These are phyloP conservation scores for Chloranthus sessilifolius DNA, from an alignment of 164 flowering plant genomes.

Conservation along the genomic window DNA sequence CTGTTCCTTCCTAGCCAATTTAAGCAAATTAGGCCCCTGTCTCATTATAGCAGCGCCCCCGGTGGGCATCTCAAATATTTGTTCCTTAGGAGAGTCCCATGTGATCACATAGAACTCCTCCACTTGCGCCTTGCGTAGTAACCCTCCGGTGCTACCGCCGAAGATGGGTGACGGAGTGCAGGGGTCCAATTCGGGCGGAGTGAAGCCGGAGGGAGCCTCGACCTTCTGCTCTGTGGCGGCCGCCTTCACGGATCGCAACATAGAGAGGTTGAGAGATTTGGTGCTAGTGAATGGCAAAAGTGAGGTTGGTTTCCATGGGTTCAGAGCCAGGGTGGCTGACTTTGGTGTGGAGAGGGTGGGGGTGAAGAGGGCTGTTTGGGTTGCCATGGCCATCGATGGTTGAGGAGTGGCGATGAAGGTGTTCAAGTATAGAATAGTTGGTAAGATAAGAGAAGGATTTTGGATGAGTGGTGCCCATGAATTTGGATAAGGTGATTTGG, in stretches of 20 bases:
- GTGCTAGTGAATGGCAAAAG: conserved; percentile 27
- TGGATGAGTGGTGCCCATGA: conserved; percentile 25
- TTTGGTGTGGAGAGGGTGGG: conserved; percentile 42
- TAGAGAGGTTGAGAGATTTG: conserved; percentile 27
- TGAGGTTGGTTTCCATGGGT: conserved; percentile 47
- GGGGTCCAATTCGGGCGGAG: conserved; percentile 84
- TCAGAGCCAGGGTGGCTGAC: conserved; percentile 23
- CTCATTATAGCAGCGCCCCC: conserved; percentile 95
- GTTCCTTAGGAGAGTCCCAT: conserved; percentile 90
- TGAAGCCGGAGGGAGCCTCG: conserved; percentile 66
- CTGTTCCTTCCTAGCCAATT: conserved; percentile 92
- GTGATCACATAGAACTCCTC: conserved; percentile 90
- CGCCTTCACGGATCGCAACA: conserved; percentile 23
- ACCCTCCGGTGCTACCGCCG: conserved; percentile 87
- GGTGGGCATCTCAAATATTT: conserved; percentile 89
- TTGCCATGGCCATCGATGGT: conserved; percentile 62
- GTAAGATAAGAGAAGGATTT: conserved; percentile 15
- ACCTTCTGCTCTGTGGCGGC: conserved; percentile 28
- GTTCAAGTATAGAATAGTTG: conserved; percentile 7
- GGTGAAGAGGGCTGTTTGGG: conserved; percentile 73
- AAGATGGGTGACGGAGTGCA: conserved; percentile 87
- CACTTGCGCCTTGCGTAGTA: conserved; percentile 77
- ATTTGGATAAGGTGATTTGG: conserved; percentile 54
- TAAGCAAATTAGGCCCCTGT: conserved; percentile 79
- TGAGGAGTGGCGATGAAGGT: conserved; percentile 4